phyloP scores from a whole-genome alignment of 768 basidiomycete species.

The Lanmaoa rubissima region DNA sequence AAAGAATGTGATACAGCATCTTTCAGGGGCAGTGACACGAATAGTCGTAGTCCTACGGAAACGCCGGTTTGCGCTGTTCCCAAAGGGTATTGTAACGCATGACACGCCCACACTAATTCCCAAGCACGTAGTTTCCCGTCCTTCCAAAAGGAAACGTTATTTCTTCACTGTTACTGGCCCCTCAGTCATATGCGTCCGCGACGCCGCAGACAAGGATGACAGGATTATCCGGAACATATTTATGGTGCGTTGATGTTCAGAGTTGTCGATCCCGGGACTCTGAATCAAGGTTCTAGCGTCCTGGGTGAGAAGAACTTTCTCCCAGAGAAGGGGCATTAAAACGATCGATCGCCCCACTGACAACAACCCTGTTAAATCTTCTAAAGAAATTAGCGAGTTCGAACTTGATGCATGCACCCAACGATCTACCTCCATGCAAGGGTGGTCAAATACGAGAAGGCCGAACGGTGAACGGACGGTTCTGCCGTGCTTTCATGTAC shows the following conservation, averaged over 20 bases:
- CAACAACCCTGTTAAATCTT: neutral
- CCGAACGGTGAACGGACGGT: neutral
- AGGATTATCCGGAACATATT: neutral
- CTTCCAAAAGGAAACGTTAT: no score
- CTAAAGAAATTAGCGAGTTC: neutral
- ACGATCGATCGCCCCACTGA: neutral
- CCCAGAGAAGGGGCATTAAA: no score
- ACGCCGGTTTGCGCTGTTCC: neutral
- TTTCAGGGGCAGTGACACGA: neutral
- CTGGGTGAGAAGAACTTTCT: neutral
- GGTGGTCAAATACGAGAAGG: no score
- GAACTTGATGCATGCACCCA: neutral
- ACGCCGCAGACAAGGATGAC: neutral
- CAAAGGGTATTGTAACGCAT: neutral
- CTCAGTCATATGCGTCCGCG: neutral
- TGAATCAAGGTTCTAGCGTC: neutral
- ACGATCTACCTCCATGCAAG: neutral
- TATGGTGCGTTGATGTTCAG: neutral
- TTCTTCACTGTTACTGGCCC: no score
- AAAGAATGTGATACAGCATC: neutral
- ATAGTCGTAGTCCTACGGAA: neutral
- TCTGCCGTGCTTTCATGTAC: no score
- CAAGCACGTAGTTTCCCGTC: neutral
- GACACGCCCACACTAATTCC: no score
- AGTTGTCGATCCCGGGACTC: no score